These are phyloP conservation scores for Botryotinia globosa DNA, from an alignment of 2,329 filamentous ascomycete species.

Conservation along the genomic window DNA sequence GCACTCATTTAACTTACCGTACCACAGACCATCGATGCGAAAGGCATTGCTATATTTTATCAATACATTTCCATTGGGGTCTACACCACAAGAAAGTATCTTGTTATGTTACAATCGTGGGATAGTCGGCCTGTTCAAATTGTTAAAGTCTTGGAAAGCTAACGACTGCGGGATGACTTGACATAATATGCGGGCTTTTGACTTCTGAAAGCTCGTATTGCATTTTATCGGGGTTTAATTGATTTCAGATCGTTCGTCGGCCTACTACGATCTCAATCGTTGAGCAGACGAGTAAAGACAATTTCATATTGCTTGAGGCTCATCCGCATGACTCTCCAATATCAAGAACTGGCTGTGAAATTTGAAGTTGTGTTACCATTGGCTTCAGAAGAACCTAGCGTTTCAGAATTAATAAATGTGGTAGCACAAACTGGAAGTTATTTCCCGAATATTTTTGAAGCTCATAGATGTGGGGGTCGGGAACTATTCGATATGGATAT, in stretches of 20 bases:
- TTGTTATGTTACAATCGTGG: not conserved
- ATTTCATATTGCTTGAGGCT: not conserved
- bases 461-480: not conserved
- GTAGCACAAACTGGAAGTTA: not conserved
- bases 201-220: not conserved
- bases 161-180: not conserved
- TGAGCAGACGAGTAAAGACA: not conserved
- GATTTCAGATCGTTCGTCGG: not conserved
- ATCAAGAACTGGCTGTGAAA: not conserved
- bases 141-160: not conserved
- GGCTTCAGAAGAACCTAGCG: not conserved
- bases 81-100: not conserved
- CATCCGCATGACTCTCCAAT: not conserved
- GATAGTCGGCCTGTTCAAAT: not conserved
- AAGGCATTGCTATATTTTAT: not conserved
- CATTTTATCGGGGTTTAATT: not conserved
- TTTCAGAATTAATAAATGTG: constrained; percentile 1
- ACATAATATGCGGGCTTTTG: not conserved
- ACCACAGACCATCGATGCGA: not conserved
- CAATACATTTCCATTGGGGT: not conserved
- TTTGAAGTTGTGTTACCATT: not conserved
- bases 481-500: not conserved
- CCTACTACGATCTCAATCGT: not conserved
- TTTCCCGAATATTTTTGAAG: not conserved
- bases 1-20: not conserved